Evolutionary conservation across 164 flowering plant genomes (phyloP).

Genomic region (Magnolia changhungtana): DNA sequence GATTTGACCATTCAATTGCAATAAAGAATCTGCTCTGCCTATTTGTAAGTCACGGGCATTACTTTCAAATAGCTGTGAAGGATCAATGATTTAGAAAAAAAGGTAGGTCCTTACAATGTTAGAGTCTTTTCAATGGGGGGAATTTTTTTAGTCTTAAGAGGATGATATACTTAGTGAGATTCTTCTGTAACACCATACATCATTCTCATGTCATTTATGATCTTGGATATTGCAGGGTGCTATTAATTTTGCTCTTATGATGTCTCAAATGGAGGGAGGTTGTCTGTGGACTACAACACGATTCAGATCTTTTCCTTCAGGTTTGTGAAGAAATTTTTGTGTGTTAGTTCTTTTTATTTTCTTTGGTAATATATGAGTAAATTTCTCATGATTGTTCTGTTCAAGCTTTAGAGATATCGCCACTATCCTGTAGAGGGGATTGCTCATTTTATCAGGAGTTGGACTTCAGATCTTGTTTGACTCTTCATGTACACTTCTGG

Average conservation of each 20-base stretch:
- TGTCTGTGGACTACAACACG: constrained; percentile 92
- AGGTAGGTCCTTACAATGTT: background rate
- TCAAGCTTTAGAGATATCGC: background rate
- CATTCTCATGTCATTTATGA: background rate
- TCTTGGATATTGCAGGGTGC: constrained; percentile 61
- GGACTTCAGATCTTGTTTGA: background rate
- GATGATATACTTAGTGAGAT: background rate
- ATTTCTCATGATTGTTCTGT: background rate
- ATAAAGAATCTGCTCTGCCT: too few relatives aligned
- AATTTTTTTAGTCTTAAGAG: too few relatives aligned
- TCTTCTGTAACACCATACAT: background rate
- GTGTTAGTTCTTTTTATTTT: background rate
- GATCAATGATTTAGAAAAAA: background rate
- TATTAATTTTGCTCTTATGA: constrained; percentile 96
- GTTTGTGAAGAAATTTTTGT: constrained; percentile 24
- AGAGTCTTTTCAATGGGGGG: too few relatives aligned
- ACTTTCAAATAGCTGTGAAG: background rate
- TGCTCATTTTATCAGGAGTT: background rate
- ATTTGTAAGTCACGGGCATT: background rate
- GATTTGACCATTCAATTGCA: background rate
- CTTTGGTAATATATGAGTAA: background rate
- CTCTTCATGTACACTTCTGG: background rate
- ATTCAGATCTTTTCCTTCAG: constrained; percentile 98
- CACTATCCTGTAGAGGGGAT: background rate
- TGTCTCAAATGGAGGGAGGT: constrained; percentile 99